phyloP scores from a whole-genome alignment of 2,329 filamentous ascomycete species.

The Penicillium expansum region DNA sequence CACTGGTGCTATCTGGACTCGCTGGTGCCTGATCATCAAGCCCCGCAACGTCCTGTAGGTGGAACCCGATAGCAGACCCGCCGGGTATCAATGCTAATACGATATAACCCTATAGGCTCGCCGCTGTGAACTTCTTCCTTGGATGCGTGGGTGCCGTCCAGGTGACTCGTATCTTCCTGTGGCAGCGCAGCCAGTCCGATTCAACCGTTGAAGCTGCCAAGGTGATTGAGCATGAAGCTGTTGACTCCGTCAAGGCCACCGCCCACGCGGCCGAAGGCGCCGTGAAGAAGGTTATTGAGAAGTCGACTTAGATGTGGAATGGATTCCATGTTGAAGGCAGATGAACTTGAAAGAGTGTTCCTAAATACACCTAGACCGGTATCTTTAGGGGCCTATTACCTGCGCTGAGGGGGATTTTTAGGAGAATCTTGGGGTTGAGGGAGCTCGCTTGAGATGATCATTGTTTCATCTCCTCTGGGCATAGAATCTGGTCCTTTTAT shows the following conservation, averaged over 20 bases:
- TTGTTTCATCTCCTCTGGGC: not conserved
- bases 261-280: slow-evolving; percentile 32
- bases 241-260: slow-evolving; percentile 36
- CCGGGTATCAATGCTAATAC: slow-evolving; percentile 11
- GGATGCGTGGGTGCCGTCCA: slow-evolving; percentile 83
- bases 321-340: not conserved
- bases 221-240: slow-evolving; percentile 38
- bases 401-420: not conserved
- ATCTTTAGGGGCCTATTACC: slow-evolving; percentile 8
- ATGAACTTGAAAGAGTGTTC: slow-evolving; percentile 4
- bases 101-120: slow-evolving; percentile 57
- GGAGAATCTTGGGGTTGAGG: not conserved
- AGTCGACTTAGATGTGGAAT: slow-evolving; percentile 18
- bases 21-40: slow-evolving; percentile 97
- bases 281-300: slow-evolving; percentile 34
- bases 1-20: slow-evolving; percentile 95
- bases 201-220: slow-evolving; percentile 39
- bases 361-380: slow-evolving; percentile 9
- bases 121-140: slow-evolving; percentile 97
- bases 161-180: slow-evolving; percentile 70
- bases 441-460: not conserved
- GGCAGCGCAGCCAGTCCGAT: slow-evolving; percentile 57
- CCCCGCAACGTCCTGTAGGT: slow-evolving; percentile 84
- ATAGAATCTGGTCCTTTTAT: slow-evolving; percentile 1
- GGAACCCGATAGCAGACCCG: not conserved